Evolutionary conservation across 441 rosid genomes (phyloP).

Genomic region (Dalechampia spathulata): DNA sequence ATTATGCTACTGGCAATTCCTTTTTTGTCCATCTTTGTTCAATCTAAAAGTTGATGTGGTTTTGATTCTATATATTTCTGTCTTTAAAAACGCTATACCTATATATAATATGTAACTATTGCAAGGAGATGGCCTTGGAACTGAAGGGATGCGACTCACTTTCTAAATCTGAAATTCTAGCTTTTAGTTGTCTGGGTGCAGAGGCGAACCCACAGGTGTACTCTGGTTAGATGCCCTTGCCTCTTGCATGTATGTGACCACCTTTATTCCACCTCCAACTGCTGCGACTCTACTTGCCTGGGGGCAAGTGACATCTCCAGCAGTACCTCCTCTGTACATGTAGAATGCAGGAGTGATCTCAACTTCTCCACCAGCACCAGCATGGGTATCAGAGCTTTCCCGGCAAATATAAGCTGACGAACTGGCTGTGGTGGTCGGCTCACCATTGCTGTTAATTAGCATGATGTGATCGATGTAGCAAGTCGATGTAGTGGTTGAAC

Average conservation of each 20-base stretch:
- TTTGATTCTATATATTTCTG: not conserved
- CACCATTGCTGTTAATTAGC: not conserved
- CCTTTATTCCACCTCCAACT: slow-evolving; percentile 3
- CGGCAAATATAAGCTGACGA: slow-evolving; percentile 1
- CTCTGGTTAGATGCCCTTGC: slow-evolving; percentile 25
- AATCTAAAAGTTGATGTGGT: not conserved
- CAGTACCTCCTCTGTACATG: slow-evolving; percentile 18
- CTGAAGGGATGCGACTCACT: not conserved
- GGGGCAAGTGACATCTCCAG: not conserved
- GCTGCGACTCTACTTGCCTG: not conserved
- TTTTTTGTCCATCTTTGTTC: not conserved
- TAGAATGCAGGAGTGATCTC: slow-evolving; percentile 27
- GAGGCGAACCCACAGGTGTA: slow-evolving; percentile 22
- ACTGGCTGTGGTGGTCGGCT: slow-evolving; percentile 1
- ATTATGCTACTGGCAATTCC: not conserved
- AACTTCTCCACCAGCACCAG: not conserved
- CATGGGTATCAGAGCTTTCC: slow-evolving; percentile 3
- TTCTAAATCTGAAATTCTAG: not conserved
- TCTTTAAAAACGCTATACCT: not conserved
- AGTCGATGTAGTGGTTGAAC: slow-evolving; percentile 31
- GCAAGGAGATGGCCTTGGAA: not conserved
- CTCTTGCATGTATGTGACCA: slow-evolving; percentile 13
- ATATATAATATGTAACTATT: not conserved
- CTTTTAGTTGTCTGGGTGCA: not conserved
- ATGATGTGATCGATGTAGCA: slow-evolving; percentile 6